Conservation (phyloP, 495 filamentous ascomycete genomes). For the Neurospora sp. region DNA sequence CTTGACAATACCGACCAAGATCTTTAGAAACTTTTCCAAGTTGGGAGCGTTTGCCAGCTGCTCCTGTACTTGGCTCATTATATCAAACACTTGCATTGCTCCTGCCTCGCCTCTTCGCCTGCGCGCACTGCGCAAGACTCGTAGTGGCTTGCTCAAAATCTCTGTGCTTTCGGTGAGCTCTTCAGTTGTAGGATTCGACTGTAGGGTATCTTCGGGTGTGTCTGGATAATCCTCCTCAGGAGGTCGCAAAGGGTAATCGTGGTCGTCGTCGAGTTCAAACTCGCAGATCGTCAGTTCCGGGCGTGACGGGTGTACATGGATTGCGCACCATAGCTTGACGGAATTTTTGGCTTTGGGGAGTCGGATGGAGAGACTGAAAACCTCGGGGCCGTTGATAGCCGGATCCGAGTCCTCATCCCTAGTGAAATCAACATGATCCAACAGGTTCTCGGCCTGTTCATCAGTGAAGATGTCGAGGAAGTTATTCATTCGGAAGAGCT, state of each 20-base stretch:
- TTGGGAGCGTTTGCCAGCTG: slow-evolving; percentile 60
- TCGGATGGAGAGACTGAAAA: slow-evolving; percentile 67
- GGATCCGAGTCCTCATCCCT: slow-evolving; percentile 67
- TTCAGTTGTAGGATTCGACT: slow-evolving; percentile 56
- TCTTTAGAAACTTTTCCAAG: slow-evolving; percentile 59
- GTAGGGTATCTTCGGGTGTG: slow-evolving; percentile 63
- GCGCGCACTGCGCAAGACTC: slow-evolving; percentile 68
- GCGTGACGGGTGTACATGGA: slow-evolving; percentile 59
- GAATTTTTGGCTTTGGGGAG: slow-evolving; percentile 36
- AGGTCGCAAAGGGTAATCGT: slow-evolving; percentile 55
- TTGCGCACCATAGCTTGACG: slow-evolving; percentile 79
- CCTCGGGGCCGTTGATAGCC: slow-evolving; percentile 67
- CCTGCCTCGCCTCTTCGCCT: slow-evolving; percentile 74
- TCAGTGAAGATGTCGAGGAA: slow-evolving; percentile 75
- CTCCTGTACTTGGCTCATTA: slow-evolving; percentile 80
- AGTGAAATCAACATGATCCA: slow-evolving; percentile 85
- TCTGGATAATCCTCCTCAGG: slow-evolving; percentile 46
- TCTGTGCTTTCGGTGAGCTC: slow-evolving; percentile 67
- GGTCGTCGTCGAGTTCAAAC: slow-evolving; percentile 83
- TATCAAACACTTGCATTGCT: slow-evolving; percentile 89
- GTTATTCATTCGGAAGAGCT: slow-evolving; percentile 63
- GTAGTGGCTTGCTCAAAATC: slow-evolving; percentile 63
- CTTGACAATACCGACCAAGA: slow-evolving; percentile 69
- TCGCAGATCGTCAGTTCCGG: slow-evolving; percentile 76
- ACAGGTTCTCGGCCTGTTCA: slow-evolving; percentile 70